Evolutionary conservation across 257 asterid species (phyloP).

Genomic region (Solanum sparsipilum): DNA sequence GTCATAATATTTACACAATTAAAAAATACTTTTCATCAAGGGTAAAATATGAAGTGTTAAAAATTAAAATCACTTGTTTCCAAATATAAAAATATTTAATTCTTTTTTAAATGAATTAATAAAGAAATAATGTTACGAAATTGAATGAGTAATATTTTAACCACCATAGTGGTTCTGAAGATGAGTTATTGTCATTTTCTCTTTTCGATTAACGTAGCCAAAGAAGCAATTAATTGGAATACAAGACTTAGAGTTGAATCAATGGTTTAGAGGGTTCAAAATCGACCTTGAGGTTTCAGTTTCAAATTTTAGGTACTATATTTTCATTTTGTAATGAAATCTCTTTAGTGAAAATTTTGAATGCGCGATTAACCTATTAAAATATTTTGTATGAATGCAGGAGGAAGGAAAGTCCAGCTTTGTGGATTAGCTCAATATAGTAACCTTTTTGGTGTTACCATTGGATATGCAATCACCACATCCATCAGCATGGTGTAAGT

Average conservation of each 20-base stretch:
- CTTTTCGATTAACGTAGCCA: background rate
- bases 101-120: background rate
- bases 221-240: background rate
- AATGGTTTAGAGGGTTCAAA: background rate
- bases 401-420: constrained; percentile 27
- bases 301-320: too few species aligned
- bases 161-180: background rate
- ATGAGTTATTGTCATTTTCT: background rate
- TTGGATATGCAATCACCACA: constrained; percentile 57
- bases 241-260: background rate
- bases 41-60: background rate
- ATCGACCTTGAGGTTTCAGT: background rate
- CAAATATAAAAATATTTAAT: background rate
- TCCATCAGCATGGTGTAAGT: constrained; percentile 52
- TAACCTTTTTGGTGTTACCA: constrained; percentile 36
- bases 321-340: too few species aligned
- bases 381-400: constrained; percentile 7
- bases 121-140: background rate
- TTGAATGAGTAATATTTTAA: background rate
- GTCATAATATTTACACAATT: too few species aligned
- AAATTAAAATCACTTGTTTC: background rate
- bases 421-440: constrained; percentile 61
- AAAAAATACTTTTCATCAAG: background rate
- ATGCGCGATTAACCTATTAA: too few species aligned
- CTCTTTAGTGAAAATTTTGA: too few species aligned